phyloP scores from a whole-genome alignment of 129 eudicot genomes.

The Flaveria robusta region DNA sequence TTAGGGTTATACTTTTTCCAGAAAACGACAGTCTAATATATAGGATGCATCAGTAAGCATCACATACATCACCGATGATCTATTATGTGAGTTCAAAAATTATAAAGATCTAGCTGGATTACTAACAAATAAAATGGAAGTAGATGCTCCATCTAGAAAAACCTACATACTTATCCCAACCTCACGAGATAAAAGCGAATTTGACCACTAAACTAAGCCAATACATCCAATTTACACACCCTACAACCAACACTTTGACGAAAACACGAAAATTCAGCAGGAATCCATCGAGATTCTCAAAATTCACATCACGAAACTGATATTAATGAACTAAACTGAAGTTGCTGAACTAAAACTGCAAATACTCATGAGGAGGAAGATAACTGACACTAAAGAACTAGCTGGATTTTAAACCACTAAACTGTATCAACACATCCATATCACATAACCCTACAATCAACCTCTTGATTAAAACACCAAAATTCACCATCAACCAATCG shows the following conservation, averaged over 20 bases:
- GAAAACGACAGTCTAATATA: neutral
- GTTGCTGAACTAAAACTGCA: too few relatives aligned
- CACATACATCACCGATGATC: slow-evolving; percentile 15
- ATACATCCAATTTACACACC: slow-evolving; percentile 2
- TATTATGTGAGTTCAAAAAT: neutral
- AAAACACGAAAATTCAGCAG: slow-evolving; percentile 9
- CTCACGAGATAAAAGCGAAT: slow-evolving; percentile 4
- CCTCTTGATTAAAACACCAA: neutral
- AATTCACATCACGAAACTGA: slow-evolving; percentile 10
- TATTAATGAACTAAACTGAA: neutral
- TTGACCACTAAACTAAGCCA: slow-evolving; percentile 12
- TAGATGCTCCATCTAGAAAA: neutral
- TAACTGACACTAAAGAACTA: too few relatives aligned
- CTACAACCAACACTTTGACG: slow-evolving; percentile 2
- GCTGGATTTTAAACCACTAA: neutral
- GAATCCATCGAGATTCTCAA: slow-evolving; percentile 7
- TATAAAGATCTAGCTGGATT: slow-evolving; percentile 22
- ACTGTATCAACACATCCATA: slow-evolving; percentile 2
- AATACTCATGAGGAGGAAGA: too few relatives aligned
- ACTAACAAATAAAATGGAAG: neutral
- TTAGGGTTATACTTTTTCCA: slow-evolving; percentile 5
- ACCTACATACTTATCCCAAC: slow-evolving; percentile 4
- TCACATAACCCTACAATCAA: slow-evolving; percentile 14
- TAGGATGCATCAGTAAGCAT: neutral
- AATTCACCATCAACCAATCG: slow-evolving; percentile 6